Evolutionary conservation across 2,329 filamentous ascomycete genomes (phyloP).

Genomic region (Aspergillus pseudoglaucus): DNA sequence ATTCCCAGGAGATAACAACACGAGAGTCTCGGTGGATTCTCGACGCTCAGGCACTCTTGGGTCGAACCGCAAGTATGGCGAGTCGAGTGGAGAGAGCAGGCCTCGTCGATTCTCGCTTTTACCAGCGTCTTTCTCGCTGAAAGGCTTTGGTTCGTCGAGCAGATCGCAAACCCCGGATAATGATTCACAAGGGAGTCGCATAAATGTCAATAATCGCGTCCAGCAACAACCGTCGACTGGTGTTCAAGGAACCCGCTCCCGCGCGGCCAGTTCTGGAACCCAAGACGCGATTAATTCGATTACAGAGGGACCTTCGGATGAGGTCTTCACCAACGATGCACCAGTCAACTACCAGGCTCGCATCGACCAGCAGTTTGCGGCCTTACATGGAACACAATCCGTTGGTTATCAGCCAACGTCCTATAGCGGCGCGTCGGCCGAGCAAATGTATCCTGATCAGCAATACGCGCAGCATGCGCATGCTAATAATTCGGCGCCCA

Average conservation of each 20-base stretch:
- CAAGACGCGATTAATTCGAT: constrained; percentile 25
- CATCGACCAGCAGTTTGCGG: constrained; percentile 38
- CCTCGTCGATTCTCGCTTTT: constrained; percentile 66
- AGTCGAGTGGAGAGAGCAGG: constrained; percentile 56
- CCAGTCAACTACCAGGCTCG: constrained; percentile 35
- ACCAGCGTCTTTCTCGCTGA: constrained; percentile 58
- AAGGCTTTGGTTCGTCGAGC: constrained; percentile 56
- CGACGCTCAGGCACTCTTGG: constrained; percentile 66
- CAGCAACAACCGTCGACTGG: constrained; percentile 33
- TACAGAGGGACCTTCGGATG: constrained; percentile 24
- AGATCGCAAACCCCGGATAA: constrained; percentile 42
- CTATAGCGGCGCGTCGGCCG: constrained; percentile 22
- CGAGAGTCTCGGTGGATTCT: constrained; percentile 65
- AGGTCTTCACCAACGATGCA: constrained; percentile 17
- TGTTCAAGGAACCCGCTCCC: constrained; percentile 19
- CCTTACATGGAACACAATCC: constrained; percentile 29
- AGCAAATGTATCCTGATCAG: constrained; percentile 25
- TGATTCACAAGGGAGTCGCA: constrained; percentile 35
- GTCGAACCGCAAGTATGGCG: constrained; percentile 64
- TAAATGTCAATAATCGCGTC: constrained; percentile 14
- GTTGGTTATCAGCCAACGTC: constrained; percentile 20
- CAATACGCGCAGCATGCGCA: constrained; percentile 28
- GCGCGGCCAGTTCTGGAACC: constrained; percentile 27
- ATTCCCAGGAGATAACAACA: constrained; percentile 51
- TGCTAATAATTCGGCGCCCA: constrained; percentile 28